These are phyloP conservation scores for Trichoderma harzianum DNA, from an alignment of 2,329 filamentous ascomycete species.

Conservation along the genomic window DNA sequence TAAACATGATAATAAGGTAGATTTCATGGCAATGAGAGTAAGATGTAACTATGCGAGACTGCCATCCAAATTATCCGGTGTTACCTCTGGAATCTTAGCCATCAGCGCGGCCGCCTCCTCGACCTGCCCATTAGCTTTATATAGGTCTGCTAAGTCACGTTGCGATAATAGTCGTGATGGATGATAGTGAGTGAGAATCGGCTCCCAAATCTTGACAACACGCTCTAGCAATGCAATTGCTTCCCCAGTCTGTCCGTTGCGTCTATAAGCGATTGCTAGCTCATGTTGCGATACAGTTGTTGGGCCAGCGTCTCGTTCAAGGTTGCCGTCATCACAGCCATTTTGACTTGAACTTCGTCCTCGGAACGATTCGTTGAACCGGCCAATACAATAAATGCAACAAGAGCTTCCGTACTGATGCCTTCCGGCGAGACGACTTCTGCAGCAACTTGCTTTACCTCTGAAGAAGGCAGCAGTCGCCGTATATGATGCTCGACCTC, in stretches of 20 bases:
- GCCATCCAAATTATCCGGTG: neutral
- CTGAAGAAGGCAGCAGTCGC: neutral
- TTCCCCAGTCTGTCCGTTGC: neutral
- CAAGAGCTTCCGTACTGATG: neutral
- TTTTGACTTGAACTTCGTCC: neutral
- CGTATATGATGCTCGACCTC: neutral
- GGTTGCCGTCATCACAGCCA: neutral
- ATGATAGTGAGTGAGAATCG: fast-evolving
- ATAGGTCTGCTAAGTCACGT: neutral
- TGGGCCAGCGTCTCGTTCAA: neutral
- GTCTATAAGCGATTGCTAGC: neutral
- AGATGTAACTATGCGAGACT: neutral
- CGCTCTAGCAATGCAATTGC: neutral
- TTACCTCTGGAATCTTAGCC: neutral
- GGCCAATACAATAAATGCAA: neutral
- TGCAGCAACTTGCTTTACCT: neutral
- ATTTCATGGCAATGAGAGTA: too few species aligned
- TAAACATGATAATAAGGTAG: neutral
- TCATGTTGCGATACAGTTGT: neutral
- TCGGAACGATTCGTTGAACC: neutral
- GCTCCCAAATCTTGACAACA: neutral
- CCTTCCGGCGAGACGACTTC: neutral
- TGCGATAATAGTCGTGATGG: neutral
- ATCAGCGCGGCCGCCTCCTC: neutral
- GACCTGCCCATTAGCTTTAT: neutral